Evolutionary conservation across 140 eudicot genomes (phyloP), one percentile per base, ranked within the genome.

Genomic region (Stevia rebaudiana): DNA sequence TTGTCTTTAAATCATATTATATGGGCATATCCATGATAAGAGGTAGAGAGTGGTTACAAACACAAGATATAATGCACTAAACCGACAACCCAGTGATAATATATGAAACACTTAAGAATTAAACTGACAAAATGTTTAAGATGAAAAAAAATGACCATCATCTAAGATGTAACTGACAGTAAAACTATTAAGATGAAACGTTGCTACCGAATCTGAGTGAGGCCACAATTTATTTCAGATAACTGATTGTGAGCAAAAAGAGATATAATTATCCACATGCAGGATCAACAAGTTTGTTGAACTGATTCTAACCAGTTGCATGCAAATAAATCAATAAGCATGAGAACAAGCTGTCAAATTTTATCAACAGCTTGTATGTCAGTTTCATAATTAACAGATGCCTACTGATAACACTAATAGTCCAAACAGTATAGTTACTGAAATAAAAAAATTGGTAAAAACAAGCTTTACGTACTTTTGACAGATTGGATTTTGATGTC

Each of bases 401-500:
- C 24, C 16, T 6, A 35, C 25, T 65, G 5, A 40, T 42, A 40
- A 49, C 61, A 43, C 74, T 30, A 11, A 9, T 10, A 53, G 41
- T 48, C 19, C 42, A n/a, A 33, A 36, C 9, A 6, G 31, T 53
- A 30, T 19, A 49, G 17, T 30, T 23, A 22, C 57, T 22, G 8
- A 18, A 75, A 61, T 51, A 56, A 12, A 53, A 56, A 12, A 53
- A 31, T 17, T n/a, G 44, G 56, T 6, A 30, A 12, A 19, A 11
- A 43, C 23, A 54, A 23, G 15, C 12, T 17, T 66, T 67, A 72
- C 92, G 62, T 70, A 87, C 95, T 70, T 84, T 87, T 21, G 95
- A 76, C 50, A 72, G 68, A 55, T 70, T 80, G 37, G 97, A 82
- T 65, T 84, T 90, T 21, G 97, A 78, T 28, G 89, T 54, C 70